Evolutionary conservation across 1,139 yeast genomes (phyloP).

Genomic region (Kluyveromyces sp.): DNA sequence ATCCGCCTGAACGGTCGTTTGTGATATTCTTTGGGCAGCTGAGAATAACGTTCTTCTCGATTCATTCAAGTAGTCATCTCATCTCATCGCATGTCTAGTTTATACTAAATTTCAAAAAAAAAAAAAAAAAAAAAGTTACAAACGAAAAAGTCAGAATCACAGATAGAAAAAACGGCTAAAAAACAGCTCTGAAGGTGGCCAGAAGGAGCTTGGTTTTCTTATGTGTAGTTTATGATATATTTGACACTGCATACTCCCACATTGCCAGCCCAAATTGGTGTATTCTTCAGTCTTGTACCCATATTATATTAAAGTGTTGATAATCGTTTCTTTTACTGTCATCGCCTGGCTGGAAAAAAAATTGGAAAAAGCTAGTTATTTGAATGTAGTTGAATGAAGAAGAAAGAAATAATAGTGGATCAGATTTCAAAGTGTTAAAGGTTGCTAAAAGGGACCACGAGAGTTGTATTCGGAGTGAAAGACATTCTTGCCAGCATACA

Average conservation of each 20-base stretch:
- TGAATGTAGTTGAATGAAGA: neutral
- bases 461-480: no score
- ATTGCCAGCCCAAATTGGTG: no score
- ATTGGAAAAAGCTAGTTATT: neutral
- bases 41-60: neutral
- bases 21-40: neutral
- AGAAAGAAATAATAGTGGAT: neutral
- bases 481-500: no score
- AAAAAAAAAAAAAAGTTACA: neutral
- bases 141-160: neutral
- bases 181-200: no score
- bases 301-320: neutral
- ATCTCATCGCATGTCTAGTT: neutral
- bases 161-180: no score
- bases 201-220: no score
- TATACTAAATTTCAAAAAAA: neutral
- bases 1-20: no score
- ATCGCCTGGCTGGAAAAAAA: neutral
- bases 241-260: no score
- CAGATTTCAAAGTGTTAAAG: no score
- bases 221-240: no score
- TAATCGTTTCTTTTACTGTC: conserved; percentile 3
- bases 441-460: no score
- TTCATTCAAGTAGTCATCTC: neutral
- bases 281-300: no score